phyloP scores from a whole-genome alignment of 2,329 filamentous ascomycete species.

The Talaromyces sp. region DNA sequence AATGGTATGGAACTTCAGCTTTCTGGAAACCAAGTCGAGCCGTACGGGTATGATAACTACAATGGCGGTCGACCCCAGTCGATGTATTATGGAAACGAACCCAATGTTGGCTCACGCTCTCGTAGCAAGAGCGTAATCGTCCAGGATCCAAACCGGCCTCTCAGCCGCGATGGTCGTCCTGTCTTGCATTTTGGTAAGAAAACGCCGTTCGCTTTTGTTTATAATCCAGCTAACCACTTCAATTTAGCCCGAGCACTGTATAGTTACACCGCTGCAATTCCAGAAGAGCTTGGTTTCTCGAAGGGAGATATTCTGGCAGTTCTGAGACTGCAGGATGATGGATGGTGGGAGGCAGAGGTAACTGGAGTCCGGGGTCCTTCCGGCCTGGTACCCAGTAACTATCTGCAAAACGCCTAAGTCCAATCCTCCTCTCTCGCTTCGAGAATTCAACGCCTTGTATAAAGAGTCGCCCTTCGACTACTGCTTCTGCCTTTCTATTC shows the following conservation, averaged over 20 bases:
- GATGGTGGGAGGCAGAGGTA: slow-evolving; percentile 98
- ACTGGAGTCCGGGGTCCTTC: slow-evolving; percentile 48
- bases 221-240: slow-evolving; percentile 4
- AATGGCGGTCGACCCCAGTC: slow-evolving; percentile 41
- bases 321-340: slow-evolving; percentile 87
- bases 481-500: background rate
- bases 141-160: slow-evolving; percentile 60
- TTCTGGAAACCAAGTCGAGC: slow-evolving; percentile 48
- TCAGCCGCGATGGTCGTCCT: slow-evolving; percentile 76
- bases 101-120: slow-evolving; percentile 48
- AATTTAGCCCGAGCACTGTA: slow-evolving; percentile 80
- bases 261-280: slow-evolving; percentile 88
- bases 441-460: background rate
- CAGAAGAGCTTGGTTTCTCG: slow-evolving; percentile 84
- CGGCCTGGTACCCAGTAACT: slow-evolving; percentile 62
- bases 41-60: slow-evolving; percentile 42
- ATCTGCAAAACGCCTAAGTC: slow-evolving; percentile 52
- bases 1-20: slow-evolving; percentile 64
- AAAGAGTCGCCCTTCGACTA: background rate
- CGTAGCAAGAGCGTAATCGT: slow-evolving; percentile 84
- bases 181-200: slow-evolving; percentile 91
- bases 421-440: background rate
- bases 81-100: slow-evolving; percentile 46
- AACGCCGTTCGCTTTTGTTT: background rate
- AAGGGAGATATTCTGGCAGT: slow-evolving; percentile 92